Evolutionary conservation across 202 grass and related monocot genomes (phyloP), one percentile per base, ranked within the genome.

Genomic region (Thinopyrum obtusiflorum): DNA sequence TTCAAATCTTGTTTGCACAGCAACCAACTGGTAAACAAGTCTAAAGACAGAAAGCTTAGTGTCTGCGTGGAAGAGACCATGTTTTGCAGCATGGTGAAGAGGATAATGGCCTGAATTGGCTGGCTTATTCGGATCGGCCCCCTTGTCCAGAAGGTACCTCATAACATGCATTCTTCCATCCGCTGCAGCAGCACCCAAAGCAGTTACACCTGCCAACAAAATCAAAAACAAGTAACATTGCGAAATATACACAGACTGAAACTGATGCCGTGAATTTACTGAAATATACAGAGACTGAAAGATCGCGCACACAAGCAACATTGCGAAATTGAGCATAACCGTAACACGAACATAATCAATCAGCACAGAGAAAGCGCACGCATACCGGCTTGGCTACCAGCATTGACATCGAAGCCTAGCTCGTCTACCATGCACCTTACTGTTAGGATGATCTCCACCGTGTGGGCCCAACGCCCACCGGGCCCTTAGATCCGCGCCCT

Each of bases 131-230:
- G 79, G 79, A 69, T 87, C 72, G 47, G 86, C 86, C 71, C 86
- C 79, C 9, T 77, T 74, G 62, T 87, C 86, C 8, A 87, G 71
- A 87, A 87, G 79, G 29, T 87, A 87, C 49, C 63, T n/a, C n/a
- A n/a, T n/a, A n/a, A n/a, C n/a, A n/a, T n/a, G n/a, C n/a, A n/a
- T n/a, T n/a, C n/a, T n/a, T 82, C 63, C 86, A 61, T 76, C 61
- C 33, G 82, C n/a, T n/a, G 86, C 86, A 77, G 62, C 20, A 68
- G 26, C 26, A n/a, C n/a, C n/a, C 61, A 87, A 69, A 77, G 86
- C 47, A 20, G 79, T 87, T 32, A 86, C 7, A 77, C 79, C 79
- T 87, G 71, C 44, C 72, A 76, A 60, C 7, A 26, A 31, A 23
- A 68, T 77, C 9, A 21, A 32, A 67, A 76, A 67, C 29, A 67